Evolutionary conservation across 176 grass and related monocot species (phyloP).

Genomic region (Eremochloa ophiuroides): DNA sequence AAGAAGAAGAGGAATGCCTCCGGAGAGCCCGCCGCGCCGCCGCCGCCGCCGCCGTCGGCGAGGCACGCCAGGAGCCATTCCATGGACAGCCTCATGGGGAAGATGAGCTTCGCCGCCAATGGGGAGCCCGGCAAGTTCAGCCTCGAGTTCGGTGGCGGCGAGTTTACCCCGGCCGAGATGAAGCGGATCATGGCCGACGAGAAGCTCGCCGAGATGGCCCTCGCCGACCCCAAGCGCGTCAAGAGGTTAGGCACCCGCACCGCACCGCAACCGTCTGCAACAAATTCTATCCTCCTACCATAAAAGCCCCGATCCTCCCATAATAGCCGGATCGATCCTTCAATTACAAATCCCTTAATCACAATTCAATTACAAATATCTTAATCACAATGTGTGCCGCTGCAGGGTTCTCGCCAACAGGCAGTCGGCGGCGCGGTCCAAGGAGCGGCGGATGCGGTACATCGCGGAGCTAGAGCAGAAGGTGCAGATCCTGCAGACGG

Average conservation of each 20-base stretch:
- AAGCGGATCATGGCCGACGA: constrained; percentile 94
- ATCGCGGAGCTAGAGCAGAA: constrained; percentile 95
- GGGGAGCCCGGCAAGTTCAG: constrained; percentile 55
- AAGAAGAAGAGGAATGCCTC: constrained; percentile 50
- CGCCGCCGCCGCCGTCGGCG: neutral
- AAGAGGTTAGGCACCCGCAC: constrained; percentile 54
- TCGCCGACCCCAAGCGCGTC: constrained; percentile 90
- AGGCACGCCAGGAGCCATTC: constrained; percentile 75
- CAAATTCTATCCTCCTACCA: neutral
- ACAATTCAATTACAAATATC: neutral
- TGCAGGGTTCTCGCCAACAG: constrained; percentile 87
- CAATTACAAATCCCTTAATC: neutral
- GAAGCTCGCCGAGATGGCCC: constrained; percentile 95
- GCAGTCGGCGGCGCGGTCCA: constrained; percentile 95
- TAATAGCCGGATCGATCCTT: neutral
- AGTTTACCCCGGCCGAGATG: constrained; percentile 87
- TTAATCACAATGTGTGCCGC: neutral
- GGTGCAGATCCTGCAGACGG: constrained; percentile 84
- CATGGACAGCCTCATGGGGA: constrained; percentile 86
- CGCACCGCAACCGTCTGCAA: neutral
- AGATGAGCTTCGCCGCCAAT: constrained; percentile 53
- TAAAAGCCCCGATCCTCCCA: neutral
- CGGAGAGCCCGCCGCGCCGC: constrained; percentile 14
- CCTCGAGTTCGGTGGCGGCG: constrained; percentile 84
- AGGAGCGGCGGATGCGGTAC: constrained; percentile 88